Evolutionary conservation across 106 monocot genomes (phyloP), one percentile per base, ranked within the genome.

Genomic region (Dioscorea zingiberensis): DNA sequence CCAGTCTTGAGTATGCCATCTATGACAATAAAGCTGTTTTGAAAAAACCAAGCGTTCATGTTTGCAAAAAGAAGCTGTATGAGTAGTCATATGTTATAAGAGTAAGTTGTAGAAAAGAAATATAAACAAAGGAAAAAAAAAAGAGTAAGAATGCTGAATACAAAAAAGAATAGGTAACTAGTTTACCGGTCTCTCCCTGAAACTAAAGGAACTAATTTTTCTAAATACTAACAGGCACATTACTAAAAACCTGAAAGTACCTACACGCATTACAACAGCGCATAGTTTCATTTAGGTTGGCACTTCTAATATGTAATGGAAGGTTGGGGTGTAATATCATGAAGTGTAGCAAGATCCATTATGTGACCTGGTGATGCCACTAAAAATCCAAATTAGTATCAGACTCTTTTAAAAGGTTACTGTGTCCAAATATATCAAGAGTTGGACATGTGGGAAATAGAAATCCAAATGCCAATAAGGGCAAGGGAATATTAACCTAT

Each of bases 1-100:
- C 92, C 92, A 98, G 55, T 84, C 72, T 54, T 92, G 93, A 88
- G 68, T 78, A 89, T 61, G 68, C 57, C 56, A 80, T 84, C 92
- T 93, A 69, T 22, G 25, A 12, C n/a, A 57, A 19, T 22, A 23
- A 56, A 56, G 22, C 6, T 4, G 2, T 1, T 22, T 24, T n/a
- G n/a, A n/a, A n/a, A n/a, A n/a, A 56, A 23, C 3, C 21, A 56
- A 56, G 12, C 1, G 2, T 22, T 5, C 1, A 23, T 56, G 12
- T 23, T 12, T 12, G 56, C 19, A 56, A 56, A 56, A n/a, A n/a
- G n/a, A n/a, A 23, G 19, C 3, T 12, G 0, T 22, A 12, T 7
- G 4, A 21, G 22, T 56, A 13, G 51, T 13, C 13, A 51, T 51
- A 19, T 15, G 5, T n/a, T n/a, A n/a, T 18, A 51, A 51, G 0